Evolutionary conservation across 208 protist species (phyloP).

Genomic region (Angomonas desouzai): DNA sequence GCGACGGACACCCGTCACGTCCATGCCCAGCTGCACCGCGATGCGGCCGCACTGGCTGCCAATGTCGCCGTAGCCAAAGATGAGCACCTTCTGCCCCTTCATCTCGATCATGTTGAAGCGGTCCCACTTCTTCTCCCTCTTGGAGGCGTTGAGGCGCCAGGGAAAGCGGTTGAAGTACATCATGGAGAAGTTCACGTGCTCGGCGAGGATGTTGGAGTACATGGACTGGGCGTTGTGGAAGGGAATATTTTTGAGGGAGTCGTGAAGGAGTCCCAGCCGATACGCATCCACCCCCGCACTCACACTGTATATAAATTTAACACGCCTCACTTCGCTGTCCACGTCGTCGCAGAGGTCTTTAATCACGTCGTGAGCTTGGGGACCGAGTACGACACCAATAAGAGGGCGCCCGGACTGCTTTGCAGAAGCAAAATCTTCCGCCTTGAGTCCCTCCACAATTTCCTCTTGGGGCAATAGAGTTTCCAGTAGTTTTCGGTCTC

Average conservation of each 20-base stretch:
- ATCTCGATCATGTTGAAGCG: constrained; percentile 65
- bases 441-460: constrained; percentile 20
- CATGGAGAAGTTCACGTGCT: constrained; percentile 74
- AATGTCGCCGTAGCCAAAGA: constrained; percentile 86
- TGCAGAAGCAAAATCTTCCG: constrained; percentile 24
- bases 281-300: constrained; percentile 71
- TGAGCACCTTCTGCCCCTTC: constrained; percentile 49
- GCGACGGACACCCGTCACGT: constrained; percentile 69
- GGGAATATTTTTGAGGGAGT: constrained; percentile 45
- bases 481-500: background rate
- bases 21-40: constrained; percentile 53
- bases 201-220: constrained; percentile 66
- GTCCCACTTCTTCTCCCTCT: constrained; percentile 67
- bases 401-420: constrained; percentile 24
- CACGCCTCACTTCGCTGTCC: constrained; percentile 35
- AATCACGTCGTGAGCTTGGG: constrained; percentile 31
- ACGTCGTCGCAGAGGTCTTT: constrained; percentile 68
- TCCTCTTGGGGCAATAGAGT: constrained; percentile 19
- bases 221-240: constrained; percentile 69
- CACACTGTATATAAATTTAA: constrained; percentile 73
- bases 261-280: constrained; percentile 30
- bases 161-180: constrained; percentile 83
- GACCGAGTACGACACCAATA: constrained; percentile 24
- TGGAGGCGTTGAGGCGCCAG: constrained; percentile 51
- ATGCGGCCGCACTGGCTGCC: constrained; percentile 45